Conservation (phyloP, 805 yeast species). For the Wickerhamia fluorescens region DNA sequence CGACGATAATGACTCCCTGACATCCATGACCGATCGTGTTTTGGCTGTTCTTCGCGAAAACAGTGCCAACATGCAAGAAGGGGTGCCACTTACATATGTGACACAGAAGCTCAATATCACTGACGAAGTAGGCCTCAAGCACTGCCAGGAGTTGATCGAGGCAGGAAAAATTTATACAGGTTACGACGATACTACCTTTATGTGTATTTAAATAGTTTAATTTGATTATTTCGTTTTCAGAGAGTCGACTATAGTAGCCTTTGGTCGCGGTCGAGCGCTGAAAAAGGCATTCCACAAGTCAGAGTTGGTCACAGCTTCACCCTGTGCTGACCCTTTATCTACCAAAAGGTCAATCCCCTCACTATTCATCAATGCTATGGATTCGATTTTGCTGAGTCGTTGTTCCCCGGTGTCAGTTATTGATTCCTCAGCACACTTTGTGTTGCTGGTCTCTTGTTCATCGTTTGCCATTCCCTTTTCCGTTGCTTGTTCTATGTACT, state of each 20-base stretch:
- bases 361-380: slow-evolving; percentile 46
- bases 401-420: slow-evolving; percentile 24
- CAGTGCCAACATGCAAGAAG: slow-evolving; percentile 59
- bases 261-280: no score
- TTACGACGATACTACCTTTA: slow-evolving; percentile 44
- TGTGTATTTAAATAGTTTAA: slow-evolving; percentile 5
- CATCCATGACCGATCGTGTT: slow-evolving; percentile 36
- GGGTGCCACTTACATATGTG: slow-evolving; percentile 63
- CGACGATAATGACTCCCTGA: slow-evolving; percentile 9
- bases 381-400: slow-evolving; percentile 40
- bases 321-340: slow-evolving; percentile 36
- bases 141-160: slow-evolving; percentile 52
- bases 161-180: slow-evolving; percentile 66
- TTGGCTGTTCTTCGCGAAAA: slow-evolving; percentile 42
- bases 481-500: slow-evolving; percentile 19
- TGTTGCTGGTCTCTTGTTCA: slow-evolving; percentile 1
- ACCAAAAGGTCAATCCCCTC: slow-evolving; percentile 44
- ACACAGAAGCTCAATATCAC: slow-evolving; percentile 48
- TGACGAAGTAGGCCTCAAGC: slow-evolving; percentile 41
- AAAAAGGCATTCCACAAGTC: slow-evolving; percentile 64
- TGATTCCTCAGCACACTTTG: background rate
- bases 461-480: slow-evolving; percentile 2
- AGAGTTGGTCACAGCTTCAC: slow-evolving; percentile 50
- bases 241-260: background rate
- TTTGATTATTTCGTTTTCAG: background rate